Base-by-base conservation (phyloP, 768 basidiomycete species). In the Macrocybe gigantea region DNA sequence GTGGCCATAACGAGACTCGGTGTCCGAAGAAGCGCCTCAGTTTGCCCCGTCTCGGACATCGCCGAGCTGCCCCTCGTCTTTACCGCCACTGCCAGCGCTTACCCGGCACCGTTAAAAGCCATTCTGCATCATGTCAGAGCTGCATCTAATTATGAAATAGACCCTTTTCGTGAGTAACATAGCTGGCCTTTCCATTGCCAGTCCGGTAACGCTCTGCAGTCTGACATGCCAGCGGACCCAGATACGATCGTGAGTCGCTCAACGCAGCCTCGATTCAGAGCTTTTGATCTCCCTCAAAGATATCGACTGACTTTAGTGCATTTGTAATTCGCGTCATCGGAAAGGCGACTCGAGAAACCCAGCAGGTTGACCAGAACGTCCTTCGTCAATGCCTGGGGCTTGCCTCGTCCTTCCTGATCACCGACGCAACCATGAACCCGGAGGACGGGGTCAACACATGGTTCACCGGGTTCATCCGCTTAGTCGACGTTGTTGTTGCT, bases 391-490 rank as follows among this genome's bases (percentile, higher is more conserved):
- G 80, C 58, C 68, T 90, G 41, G 74, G 73, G 11, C 78, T 89
- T 35, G 77, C 88, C 10, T 83, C 88, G 1, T 86, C 88, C n/a
- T 88, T 83, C 59, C 78, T 90, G 39, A 61, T 92, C 49, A 81
- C 87, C 9, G 88, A 92, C 64, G 74, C 76, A 0, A 81, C 79
- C 48, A 88, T 73, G 53, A 80, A 82, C 57, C 70, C 78, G 0
- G 73, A 74, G 33, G 59, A 59, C 1, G 89, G 87, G 1, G 64
- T 81, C 22, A 52, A 56, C 10, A 76, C 80, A 7, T 92, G 88
- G 88, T 72, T 69, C 49, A 66, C 68, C 5, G 88, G 88, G 2
- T 78, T 92, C 57, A 74, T 73, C 62, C 70, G 77, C 8, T 72
- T 91, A 30, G 79, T 88, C 30, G 88, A 91, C 54, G 69, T 90